Percentiles rank a stretch among this genome's conserved stretches.
phyloP scores from a whole-genome alignment of 164 flowering plant genomes.

The Protea cynaroides region DNA sequence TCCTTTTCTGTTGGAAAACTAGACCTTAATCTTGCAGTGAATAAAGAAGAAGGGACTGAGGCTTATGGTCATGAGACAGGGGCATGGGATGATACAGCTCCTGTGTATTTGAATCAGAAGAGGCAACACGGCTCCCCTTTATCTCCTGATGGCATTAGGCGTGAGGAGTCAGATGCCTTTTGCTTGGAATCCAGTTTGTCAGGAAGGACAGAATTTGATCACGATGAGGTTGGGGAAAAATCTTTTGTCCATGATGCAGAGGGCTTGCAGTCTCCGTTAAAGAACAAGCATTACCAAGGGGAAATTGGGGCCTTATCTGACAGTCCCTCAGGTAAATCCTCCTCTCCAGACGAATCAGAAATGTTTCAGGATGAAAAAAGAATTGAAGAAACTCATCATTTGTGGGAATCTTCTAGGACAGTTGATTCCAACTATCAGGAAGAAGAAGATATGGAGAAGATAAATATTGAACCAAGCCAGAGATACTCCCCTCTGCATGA shows the following conservation, averaged over 20 bases:
- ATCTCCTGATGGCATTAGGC: conserved; percentile 7
- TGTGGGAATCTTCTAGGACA: not conserved
- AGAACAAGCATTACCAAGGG: conserved; percentile 1
- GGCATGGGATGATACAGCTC: conserved; percentile 2
- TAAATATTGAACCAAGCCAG: conserved; percentile 1
- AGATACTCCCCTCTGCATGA: not conserved
- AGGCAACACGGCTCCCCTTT: conserved; percentile 6
- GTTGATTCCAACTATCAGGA: not conserved
- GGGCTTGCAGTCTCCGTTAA: conserved; percentile 4
- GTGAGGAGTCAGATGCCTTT: conserved; percentile 7
- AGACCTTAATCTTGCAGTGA: conserved; percentile 19
- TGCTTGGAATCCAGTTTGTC: conserved; percentile 4
- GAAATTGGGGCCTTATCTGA: conserved; percentile 7
- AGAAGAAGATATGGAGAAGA: conserved; percentile 1
- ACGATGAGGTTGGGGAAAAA: conserved; percentile 6
- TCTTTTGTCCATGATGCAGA: conserved; percentile 7
- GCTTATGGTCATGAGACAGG: conserved; percentile 12
- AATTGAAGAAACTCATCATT: conserved; percentile 5
- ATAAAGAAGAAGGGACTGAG: conserved; percentile 15
- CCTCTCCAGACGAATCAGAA: conserved; percentile 5
- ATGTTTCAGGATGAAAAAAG: conserved; percentile 6
- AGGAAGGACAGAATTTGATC: conserved; percentile 4
- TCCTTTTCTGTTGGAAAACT: conserved; percentile 12
- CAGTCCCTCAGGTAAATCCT: not conserved
- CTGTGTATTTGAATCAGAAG: conserved; percentile 13